phyloP scores from a whole-genome alignment of 306 rosid species.

The Lathyrus aphaca region DNA sequence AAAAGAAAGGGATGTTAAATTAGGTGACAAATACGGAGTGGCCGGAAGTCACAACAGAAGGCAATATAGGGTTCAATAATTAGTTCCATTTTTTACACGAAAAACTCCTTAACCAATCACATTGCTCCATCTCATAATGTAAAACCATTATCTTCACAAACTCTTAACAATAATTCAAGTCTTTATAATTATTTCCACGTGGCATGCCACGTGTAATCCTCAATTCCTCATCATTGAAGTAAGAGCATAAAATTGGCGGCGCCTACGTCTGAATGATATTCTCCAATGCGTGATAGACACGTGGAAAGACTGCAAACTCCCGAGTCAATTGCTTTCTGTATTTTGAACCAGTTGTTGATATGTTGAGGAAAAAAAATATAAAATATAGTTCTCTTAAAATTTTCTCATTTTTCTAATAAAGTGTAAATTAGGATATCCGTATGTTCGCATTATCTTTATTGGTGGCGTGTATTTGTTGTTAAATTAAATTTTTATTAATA shows the following conservation, averaged over 20 bases:
- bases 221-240: conserved; percentile 38
- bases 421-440: no score
- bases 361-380: no score
- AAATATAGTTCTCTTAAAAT: no score
- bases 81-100: conserved; percentile 43
- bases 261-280: not conserved
- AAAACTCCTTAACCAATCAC: conserved; percentile 22
- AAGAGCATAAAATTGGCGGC: conserved; percentile 15
- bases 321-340: not conserved
- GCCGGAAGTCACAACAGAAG: conserved; percentile 7
- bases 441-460: no score
- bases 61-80: conserved; percentile 39
- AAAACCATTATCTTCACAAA: conserved; percentile 36
- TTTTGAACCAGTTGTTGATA: not conserved
- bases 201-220: conserved; percentile 26
- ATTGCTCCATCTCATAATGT: conserved; percentile 37
- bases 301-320: conserved; percentile 1
- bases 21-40: conserved; percentile 30
- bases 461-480: no score
- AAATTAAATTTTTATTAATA: no score
- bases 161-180: conserved; percentile 44
- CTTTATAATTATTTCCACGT: not conserved
- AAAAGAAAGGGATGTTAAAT: not conserved
- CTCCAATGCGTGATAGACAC: not conserved
- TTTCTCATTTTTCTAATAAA: no score